Base-by-base conservation (phyloP, 106 monocot genomes). In the Narthecium ossifragum region DNA sequence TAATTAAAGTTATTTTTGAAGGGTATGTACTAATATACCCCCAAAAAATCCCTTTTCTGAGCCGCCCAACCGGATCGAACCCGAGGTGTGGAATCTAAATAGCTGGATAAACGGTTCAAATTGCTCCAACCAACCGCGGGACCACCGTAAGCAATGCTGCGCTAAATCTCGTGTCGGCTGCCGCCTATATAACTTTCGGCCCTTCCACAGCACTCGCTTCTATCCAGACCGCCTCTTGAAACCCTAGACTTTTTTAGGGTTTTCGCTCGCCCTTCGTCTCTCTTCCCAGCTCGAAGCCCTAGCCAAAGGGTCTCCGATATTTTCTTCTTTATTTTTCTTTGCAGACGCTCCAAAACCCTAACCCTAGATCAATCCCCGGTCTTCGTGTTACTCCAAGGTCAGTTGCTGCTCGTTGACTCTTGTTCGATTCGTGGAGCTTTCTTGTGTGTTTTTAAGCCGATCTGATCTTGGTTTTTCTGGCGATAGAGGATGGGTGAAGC, bases 401-500 rank as follows among this genome's bases (percentile, higher is more conserved):
- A 68, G 57, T 17, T 34, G 8, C 20, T 13, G 9, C 10, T 30
- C 29, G 5, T 29, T 21, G 15, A 23, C 55, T 21, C 45, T 15
- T 43, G 0, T 13, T 0, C 9, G 15, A 18, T 48, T 24, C 14
- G 12, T 11, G 33, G 6, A 8, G 6, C 34, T n/a, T 66, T 1
- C 17, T 2, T 43, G 14, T 43, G 14, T 43, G 11, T 43, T 43
- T 43, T 6, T 43, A 18, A 43, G 14, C 18, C 18, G 43, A 43
- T 43, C 43, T 43, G 43, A 18, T 17, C 18, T 13, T 43, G 43
- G 18, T 43, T 43, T 43, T 13, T 18, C 18, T 13, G 43, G 18
- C 11, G 14, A 34, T 57, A 34, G 27, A 83, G 80, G 53, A 92
- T 92, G 92, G 92, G 80, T 53, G 92, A 92, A 71, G 78, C 45